phyloP scores from a whole-genome alignment of 371 early-diverging fungal genomes.

The Blastocladiella emersonii region DNA sequence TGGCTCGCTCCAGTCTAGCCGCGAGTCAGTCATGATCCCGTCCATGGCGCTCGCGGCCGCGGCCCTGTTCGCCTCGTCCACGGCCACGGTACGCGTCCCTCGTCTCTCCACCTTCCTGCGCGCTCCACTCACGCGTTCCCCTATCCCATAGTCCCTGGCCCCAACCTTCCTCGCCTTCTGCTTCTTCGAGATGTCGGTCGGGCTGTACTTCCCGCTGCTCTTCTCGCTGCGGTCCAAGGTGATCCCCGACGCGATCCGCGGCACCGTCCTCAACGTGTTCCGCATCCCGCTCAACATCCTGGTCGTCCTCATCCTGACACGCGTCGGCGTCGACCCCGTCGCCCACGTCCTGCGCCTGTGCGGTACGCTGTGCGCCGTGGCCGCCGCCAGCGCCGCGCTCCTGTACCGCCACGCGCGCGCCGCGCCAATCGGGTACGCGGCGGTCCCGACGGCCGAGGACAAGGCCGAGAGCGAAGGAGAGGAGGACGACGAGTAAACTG shows the following conservation, averaged over 20 bases:
- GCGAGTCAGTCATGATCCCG: not conserved
- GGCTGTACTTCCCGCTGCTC: conserved; percentile 28
- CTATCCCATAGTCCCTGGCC: not conserved
- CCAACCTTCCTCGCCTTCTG: conserved; percentile 14
- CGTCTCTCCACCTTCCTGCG: not conserved
- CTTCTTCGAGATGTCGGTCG: conserved; percentile 24
- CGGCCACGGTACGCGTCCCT: not conserved
- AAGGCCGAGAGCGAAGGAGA: too few species aligned
- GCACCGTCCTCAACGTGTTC: conserved; percentile 31
- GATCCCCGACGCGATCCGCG: conserved; percentile 25
- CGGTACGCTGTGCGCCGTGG: not conserved
- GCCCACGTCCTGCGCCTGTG: not conserved
- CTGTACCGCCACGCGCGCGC: not conserved
- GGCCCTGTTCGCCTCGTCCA: not conserved
- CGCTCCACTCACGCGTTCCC: not conserved
- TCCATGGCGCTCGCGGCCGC: not conserved
- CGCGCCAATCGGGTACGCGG: too few species aligned
- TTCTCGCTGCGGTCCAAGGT: conserved; percentile 16
- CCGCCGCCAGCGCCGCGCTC: not conserved
- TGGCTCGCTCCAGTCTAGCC: not conserved
- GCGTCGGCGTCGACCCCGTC: not conserved
- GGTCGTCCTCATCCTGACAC: conserved; percentile 18
- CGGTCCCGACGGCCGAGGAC: too few species aligned
- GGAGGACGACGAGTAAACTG: not conserved
- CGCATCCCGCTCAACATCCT: conserved; percentile 31